Base-by-base conservation (phyloP, 352 stramenopile species). In the Pythium chondricola region DNA sequence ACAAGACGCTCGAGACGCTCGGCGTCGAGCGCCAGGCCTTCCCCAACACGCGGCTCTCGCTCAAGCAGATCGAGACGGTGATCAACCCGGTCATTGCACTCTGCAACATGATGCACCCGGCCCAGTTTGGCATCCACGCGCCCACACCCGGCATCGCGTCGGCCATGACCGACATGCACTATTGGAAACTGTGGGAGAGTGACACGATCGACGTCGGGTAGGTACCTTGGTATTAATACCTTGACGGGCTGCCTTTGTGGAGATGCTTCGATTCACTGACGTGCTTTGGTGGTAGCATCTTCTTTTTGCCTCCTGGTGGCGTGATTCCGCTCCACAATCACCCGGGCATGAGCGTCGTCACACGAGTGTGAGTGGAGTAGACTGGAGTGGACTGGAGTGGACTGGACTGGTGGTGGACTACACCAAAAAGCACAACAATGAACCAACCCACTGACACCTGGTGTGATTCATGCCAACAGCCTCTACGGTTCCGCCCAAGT, bases 161-260 rank as follows among this genome's bases (percentile, higher is more conserved):
- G 30, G 86, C 73, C 8, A 89, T 89, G 74, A 81, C 55, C 18
- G 75, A 88, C 43, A 76, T 92, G 18, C 80, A 90, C 56, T 92
- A 92, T 48, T 89, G 78, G 74, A 92, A 89, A 57, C 66, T 92
- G 3, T 92, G 76, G 78, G 78, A 92, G 41, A 85, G 71, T 3
- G 81, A 92, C 42, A 84, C 67, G 14, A 89, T 92, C 40, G 78
- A 86, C 57, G 85, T 92, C 51, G 81, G 81, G 69, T 81, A 49
- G 20, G 56, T 45, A n/a, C 10, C n/a, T n/a, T n/a, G n/a, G n/a
- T n/a, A n/a, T n/a, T n/a, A n/a, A n/a, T n/a, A n/a, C n/a, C n/a
- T n/a, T n/a, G n/a, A n/a, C n/a, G n/a, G n/a, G n/a, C n/a, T n/a
- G n/a, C n/a, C n/a, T n/a, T n/a, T n/a, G n/a, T n/a, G 13, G 29